Evolutionary conservation across 2,329 filamentous ascomycete species (phyloP), one percentile per base, ranked within the genome.

Genomic region (Hypomyces rosellus): DNA sequence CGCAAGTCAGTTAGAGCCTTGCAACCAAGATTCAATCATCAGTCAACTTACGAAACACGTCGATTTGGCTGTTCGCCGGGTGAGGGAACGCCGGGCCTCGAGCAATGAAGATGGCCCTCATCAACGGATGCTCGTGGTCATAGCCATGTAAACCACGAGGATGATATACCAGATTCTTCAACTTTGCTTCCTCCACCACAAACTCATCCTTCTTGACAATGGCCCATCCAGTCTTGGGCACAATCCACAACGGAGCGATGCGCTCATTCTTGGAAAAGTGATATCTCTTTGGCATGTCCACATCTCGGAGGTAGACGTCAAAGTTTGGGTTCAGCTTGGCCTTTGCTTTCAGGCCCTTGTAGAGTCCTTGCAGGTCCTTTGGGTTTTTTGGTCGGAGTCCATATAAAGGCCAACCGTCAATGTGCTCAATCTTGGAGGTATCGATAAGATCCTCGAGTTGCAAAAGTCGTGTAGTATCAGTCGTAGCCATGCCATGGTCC

Each of bases 401-500:
- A 51, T 89, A 89, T 2, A 96, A 75, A 1, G 93, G 93, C 93
- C 93, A 99, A 49, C 93, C 93, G 59, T 99, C 93, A 22, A 83
- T 86, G 64, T 93, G 89, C 52, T 86, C 85, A 41, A 97, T 84
- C 59, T 89, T 78, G 45, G 71, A 73, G 5, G 86, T 76, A 64
- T 96, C 89, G 43, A 97, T 76, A 4, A 97, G 70, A 62, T 96
- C 89, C 56, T 99, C 93, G 2, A 97, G 75, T 68, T 97, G 93
- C 22, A 97, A 78, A 42, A 97, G 74, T 11, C 93, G 81, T 15
- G 83, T 76, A 0, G 80, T 81, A 53, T 91, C 88, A 0, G 93
- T 97, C 0, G 90, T 95, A 1, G 93, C 93, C 93, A 99, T 99
- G 46, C 93, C 93, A 65, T 99, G 93, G 65, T 99, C 93, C 1